phyloP scores from a whole-genome alignment of 108 stramenopile species.

The Skeletonema tropicum region DNA sequence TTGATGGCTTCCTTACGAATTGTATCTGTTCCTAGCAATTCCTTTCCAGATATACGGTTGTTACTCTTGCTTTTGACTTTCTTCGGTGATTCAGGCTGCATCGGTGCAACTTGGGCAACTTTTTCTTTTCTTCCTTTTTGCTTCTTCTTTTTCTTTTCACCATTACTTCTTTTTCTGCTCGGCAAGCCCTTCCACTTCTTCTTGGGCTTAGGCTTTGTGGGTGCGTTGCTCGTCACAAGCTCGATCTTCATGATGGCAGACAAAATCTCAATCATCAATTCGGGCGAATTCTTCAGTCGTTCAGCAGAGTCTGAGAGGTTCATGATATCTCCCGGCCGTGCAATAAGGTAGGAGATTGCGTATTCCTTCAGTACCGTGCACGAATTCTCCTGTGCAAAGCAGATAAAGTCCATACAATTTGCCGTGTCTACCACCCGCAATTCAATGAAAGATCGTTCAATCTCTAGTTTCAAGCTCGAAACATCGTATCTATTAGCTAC shows the following conservation, averaged over 20 bases:
- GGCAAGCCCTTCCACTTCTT: background rate
- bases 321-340: background rate
- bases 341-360: background rate
- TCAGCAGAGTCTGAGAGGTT: background rate
- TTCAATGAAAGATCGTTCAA: background rate
- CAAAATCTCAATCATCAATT: background rate
- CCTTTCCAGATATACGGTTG: background rate
- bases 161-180: background rate
- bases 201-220: background rate
- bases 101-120: background rate
- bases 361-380: background rate
- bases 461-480: background rate
- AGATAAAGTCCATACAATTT: constrained; percentile 1
- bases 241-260: background rate
- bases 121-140: background rate
- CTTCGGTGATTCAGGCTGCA: background rate
- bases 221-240: background rate
- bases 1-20: background rate
- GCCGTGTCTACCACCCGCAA: background rate
- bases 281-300: background rate
- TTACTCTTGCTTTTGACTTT: background rate
- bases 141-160: background rate
- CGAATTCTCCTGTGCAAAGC: background rate
- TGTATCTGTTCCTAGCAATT: background rate
- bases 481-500: constrained; percentile 3